phyloP scores from a whole-genome alignment of 208 protist genomes.

The Trypanosoma congolense region DNA sequence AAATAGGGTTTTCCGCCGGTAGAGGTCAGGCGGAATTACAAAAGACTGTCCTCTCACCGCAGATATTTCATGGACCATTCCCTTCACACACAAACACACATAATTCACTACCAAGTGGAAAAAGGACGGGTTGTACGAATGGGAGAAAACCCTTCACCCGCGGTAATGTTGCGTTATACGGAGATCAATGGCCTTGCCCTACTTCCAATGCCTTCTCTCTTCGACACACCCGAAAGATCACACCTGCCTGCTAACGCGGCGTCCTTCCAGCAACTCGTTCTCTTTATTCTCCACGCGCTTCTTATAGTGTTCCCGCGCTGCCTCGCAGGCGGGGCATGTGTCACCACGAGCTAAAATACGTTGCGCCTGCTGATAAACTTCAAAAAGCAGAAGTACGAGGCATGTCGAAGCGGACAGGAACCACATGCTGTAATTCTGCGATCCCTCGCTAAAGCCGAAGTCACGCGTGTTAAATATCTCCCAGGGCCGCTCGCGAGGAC shows the following conservation, averaged over 20 bases:
- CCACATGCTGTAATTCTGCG: conserved; percentile 88
- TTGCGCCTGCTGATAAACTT: conserved; percentile 62
- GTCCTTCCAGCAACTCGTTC: conserved; percentile 31
- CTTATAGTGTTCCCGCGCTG: conserved; percentile 73
- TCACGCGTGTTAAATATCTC: conserved; percentile 87
- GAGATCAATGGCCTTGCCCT: too few species aligned
- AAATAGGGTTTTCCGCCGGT: background rate
- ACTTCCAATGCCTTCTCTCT: background rate
- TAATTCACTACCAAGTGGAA: background rate
- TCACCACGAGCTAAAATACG: conserved; percentile 70
- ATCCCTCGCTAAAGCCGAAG: conserved; percentile 80
- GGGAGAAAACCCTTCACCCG: too few species aligned
- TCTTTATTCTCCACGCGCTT: conserved; percentile 63
- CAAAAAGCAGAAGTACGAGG: conserved; percentile 41
- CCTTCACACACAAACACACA: background rate
- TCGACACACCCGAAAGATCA: background rate
- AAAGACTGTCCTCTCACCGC: too few species aligned
- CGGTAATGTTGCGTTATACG: too few species aligned
- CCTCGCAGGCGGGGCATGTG: conserved; percentile 80
- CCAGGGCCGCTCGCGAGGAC: conserved; percentile 81
- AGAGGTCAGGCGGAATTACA: too few species aligned
- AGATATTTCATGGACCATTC: too few species aligned
- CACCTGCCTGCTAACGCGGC: background rate
- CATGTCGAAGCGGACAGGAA: conserved; percentile 32
- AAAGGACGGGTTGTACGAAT: background rate